Evolutionary conservation across 331 rosid genomes (phyloP).

Genomic region (Ulmus americana): DNA sequence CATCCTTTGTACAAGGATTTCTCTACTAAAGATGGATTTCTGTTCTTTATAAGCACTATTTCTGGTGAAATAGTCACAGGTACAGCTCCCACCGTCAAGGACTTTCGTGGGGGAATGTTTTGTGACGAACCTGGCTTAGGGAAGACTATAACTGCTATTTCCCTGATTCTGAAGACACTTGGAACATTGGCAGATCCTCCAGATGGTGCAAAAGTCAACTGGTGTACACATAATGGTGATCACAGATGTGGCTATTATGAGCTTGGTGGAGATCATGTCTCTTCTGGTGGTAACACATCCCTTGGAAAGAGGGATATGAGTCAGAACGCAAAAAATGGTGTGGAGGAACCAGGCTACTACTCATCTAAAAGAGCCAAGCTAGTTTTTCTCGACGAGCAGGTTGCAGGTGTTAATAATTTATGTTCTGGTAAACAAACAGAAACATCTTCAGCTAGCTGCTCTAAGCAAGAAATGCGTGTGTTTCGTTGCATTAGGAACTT

Average conservation of each 20-base stretch:
- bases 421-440: constrained; percentile 33
- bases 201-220: constrained; percentile 49
- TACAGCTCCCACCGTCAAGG: constrained; percentile 63
- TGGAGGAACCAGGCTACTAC: constrained; percentile 35
- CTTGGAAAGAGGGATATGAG: constrained; percentile 39
- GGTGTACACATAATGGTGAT: constrained; percentile 70
- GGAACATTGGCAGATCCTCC: constrained; percentile 75
- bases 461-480: constrained; percentile 29
- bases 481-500: constrained; percentile 48
- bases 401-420: constrained; percentile 24
- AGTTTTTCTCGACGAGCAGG: constrained; percentile 30
- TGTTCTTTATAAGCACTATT: constrained; percentile 56
- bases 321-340: constrained; percentile 31
- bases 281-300: constrained; percentile 22
- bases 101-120: constrained; percentile 90
- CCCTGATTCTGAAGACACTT: constrained; percentile 78
- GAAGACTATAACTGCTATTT: constrained; percentile 88
- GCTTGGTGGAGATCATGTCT: constrained; percentile 36
- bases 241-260: constrained; percentile 85
- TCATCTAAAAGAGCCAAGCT: constrained; percentile 59
- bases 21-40: constrained; percentile 69
- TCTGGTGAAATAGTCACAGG: constrained; percentile 74
- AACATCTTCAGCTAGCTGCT: constrained; percentile 45
- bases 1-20: constrained; percentile 67
- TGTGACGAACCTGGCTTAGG: constrained; percentile 99